A percentile compares a stretch with the other conserved stretches of the same genome.
Conservation (phyloP, 2,329 filamentous ascomycete species). For the Sordariomycetes sp. region DNA sequence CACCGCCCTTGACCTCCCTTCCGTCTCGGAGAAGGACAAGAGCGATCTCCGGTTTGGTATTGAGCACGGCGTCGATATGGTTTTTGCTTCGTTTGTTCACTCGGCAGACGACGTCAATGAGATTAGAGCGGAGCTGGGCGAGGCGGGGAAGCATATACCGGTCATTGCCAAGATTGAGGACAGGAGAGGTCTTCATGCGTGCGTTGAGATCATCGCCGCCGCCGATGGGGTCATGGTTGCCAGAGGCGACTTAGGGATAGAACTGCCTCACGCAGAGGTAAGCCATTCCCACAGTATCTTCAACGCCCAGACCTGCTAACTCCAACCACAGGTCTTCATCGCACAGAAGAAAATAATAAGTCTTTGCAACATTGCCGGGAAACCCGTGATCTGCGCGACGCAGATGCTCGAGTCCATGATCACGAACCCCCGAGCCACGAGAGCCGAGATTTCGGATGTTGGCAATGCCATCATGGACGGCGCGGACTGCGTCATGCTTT, state of each 20-base stretch:
- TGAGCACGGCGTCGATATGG: slow-evolving; percentile 88
- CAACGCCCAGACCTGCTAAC: neutral
- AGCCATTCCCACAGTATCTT: neutral
- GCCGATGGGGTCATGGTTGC: slow-evolving; percentile 3
- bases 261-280: slow-evolving; percentile 24
- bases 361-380: slow-evolving; percentile 98
- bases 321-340: slow-evolving; percentile 45
- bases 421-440: slow-evolving; percentile 95
- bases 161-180: slow-evolving; percentile 97
- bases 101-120: slow-evolving; percentile 71
- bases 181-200: slow-evolving; percentile 18
- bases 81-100: slow-evolving; percentile 88
- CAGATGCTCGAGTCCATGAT: slow-evolving; percentile 99
- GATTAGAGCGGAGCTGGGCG: slow-evolving; percentile 72
- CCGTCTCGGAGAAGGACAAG: slow-evolving; percentile 86
- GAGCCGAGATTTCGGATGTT: slow-evolving; percentile 96
- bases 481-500: slow-evolving; percentile 99
- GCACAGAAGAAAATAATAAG: slow-evolving; percentile 99
- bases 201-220: slow-evolving; percentile 1
- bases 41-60: slow-evolving; percentile 75
- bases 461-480: slow-evolving; percentile 96
- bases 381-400: slow-evolving; percentile 96
- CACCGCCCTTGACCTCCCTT: slow-evolving; percentile 83
- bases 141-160: slow-evolving; percentile 83
- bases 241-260: slow-evolving; percentile 17